A percentile compares a stretch with the other conserved stretches of the same genome.
Evolutionary conservation across 805 yeast genomes (phyloP).

Genomic region (Schizosaccharomyces cryophilus): DNA sequence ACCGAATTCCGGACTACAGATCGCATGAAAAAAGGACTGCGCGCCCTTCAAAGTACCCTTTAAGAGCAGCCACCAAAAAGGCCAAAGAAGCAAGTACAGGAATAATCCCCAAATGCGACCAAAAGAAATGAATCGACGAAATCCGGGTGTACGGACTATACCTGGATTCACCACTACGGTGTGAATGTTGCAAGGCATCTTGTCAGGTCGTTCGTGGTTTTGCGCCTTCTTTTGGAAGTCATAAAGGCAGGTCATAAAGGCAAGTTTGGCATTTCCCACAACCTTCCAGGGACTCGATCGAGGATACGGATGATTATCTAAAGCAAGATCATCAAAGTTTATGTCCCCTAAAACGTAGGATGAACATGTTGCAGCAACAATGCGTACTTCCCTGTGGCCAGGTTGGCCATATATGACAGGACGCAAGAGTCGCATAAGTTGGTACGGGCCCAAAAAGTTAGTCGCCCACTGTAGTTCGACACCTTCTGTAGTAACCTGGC

Average conservation of each 20-base stretch:
- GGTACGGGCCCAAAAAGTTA: conserved; percentile 62
- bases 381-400: conserved; percentile 78
- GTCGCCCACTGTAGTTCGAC: conserved; percentile 64
- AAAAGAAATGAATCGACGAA: conserved; percentile 50
- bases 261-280: conserved; percentile 61
- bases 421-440: conserved; percentile 50
- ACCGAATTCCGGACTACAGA: conserved; percentile 35
- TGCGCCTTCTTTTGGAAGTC: conserved; percentile 50
- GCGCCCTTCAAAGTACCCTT: conserved; percentile 60
- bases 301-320: conserved; percentile 39
- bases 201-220: conserved; percentile 37
- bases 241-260: conserved; percentile 48
- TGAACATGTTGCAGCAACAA: conserved; percentile 55
- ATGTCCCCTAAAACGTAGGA: conserved; percentile 26
- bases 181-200: conserved; percentile 40
- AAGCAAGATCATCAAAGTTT: conserved; percentile 36
- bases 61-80: conserved; percentile 58
- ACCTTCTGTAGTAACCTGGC: conserved; percentile 56
- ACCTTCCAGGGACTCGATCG: conserved; percentile 41
- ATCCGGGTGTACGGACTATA: conserved; percentile 63
- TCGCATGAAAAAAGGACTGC: conserved; percentile 45
- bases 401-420: conserved; percentile 78
- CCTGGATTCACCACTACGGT: conserved; percentile 77
- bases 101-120: conserved; percentile 42
- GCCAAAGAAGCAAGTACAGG: conserved; percentile 44